Base-by-base conservation (phyloP, 768 basidiomycete genomes). In the Amanita exitialis region DNA sequence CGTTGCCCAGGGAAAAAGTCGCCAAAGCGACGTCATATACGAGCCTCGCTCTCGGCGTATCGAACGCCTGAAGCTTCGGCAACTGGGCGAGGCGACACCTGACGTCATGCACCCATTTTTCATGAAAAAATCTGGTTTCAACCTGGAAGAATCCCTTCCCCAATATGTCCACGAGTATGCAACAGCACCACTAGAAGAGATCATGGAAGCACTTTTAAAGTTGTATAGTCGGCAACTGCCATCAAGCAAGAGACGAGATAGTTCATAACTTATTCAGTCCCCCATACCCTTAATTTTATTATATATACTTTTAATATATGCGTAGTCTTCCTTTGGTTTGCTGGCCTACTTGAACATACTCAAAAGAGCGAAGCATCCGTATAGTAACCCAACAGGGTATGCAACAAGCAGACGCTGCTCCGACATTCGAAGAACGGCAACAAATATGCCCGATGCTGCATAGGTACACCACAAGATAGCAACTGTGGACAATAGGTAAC, bases 391-490 rank as follows among this genome's bases (percentile, higher is more conserved):
- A 47, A 98, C 83, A 9, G 96, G 96, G 67, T 99, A 99, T 56
- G 94, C 96, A 36, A 99, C 93, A 20, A 99, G 79, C 23, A 97
- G 72, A 44, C 94, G 77, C 64, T 99, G 96, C 56, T 94, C 87
- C 7, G 90, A 91, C 90, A 99, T 94, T 56, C 90, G 80, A 46
- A 99, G 73, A 35, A 97, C 93, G 2, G 90, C 86, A 7, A 95
- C 91, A 59, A 99, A 98, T 51, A 99, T 98, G 12, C 85, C 86
- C 1, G 90, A 94, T 9, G 96, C 95, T 5, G 94, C 80, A 61
- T 95, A 92, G 32, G 96, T 96, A 70, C 93, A 98, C 96, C 96
- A 99, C 41, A 90, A 65, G 56, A 99, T 90, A 2, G 87, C 90
- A 34, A 95, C 56, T 12, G 79, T 65, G 2, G 90, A 86, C 3